Evolutionary conservation across 164 flowering plant species (phyloP).

Genomic region (Brasenia schreberi): DNA sequence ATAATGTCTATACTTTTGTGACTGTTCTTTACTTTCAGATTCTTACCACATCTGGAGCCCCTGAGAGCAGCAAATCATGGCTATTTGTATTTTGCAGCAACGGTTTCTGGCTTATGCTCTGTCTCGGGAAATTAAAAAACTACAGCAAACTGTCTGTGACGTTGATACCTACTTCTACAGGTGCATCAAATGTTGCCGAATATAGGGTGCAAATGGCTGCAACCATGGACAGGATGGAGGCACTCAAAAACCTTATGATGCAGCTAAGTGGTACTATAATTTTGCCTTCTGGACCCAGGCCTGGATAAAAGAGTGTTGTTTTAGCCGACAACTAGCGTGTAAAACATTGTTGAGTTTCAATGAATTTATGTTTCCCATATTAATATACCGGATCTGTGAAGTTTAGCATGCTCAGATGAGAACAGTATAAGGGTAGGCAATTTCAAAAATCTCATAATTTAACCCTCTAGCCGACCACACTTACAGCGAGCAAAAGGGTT

Average conservation of each 20-base stretch:
- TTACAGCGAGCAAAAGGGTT: too few species aligned
- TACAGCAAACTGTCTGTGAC: constrained; percentile 56
- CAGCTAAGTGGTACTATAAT: constrained; percentile 32
- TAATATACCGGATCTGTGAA: too few species aligned
- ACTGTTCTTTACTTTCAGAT: neutral
- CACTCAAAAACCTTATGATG: constrained; percentile 49
- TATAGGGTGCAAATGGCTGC: constrained; percentile 40
- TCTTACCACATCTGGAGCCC: constrained; percentile 46
- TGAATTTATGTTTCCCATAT: too few species aligned
- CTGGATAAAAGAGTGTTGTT: too few species aligned
- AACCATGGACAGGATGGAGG: constrained; percentile 66
- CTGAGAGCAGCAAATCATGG: constrained; percentile 49
- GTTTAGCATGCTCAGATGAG: too few species aligned
- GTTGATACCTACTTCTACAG: constrained; percentile 38
- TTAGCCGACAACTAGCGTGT: too few species aligned
- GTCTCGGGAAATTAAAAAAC: constrained; percentile 83
- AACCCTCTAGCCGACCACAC: too few species aligned
- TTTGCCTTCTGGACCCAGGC: too few species aligned
- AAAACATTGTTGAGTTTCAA: too few species aligned
- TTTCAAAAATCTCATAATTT: too few species aligned
- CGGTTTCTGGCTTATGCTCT: constrained; percentile 93
- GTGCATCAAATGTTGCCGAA: constrained; percentile 25
- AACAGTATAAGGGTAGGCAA: too few species aligned
- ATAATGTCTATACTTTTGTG: neutral
- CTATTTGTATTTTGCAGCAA: constrained; percentile 41